phyloP scores from a whole-genome alignment of 2,329 filamentous ascomycete genomes.

The Paraconiothyrium sp. region DNA sequence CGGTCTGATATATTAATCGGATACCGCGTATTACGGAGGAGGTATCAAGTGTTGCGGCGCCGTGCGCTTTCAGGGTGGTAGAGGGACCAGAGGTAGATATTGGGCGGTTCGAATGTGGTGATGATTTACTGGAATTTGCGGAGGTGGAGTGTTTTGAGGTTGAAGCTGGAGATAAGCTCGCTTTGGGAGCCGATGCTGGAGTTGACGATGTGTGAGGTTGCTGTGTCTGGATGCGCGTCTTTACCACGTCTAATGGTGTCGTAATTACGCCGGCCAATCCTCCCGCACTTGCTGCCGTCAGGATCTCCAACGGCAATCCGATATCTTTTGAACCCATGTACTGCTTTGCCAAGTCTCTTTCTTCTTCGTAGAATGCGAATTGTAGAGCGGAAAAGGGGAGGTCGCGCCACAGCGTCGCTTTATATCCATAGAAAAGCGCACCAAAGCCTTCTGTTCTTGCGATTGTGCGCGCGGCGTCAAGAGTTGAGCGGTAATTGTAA shows the following conservation, averaged over 20 bases:
- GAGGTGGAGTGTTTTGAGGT: constrained; percentile 44
- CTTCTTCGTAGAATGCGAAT: constrained; percentile 98
- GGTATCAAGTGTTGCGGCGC: constrained; percentile 83
- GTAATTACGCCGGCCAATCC: constrained; percentile 94
- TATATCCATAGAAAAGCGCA: constrained; percentile 96
- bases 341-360: constrained; percentile 79
- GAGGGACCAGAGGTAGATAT: constrained; percentile 93
- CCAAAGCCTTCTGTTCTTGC: constrained; percentile 80
- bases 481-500: constrained; percentile 91
- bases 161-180: constrained; percentile 29
- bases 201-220: constrained; percentile 61
- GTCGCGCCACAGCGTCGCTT: constrained; percentile 92
- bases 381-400: constrained; percentile 95
- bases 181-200: constrained; percentile 26
- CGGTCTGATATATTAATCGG: constrained; percentile 86
- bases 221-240: constrained; percentile 95
- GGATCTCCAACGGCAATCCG: constrained; percentile 82
- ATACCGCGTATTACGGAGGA: constrained; percentile 88
- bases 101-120: constrained; percentile 62
- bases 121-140: constrained; percentile 33
- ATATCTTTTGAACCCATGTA: constrained; percentile 86
- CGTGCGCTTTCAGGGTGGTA: constrained; percentile 81
- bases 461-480: constrained; percentile 87
- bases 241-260: constrained; percentile 95
- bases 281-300: constrained; percentile 89